These are phyloP conservation scores for Echinochloa phyllopogon DNA, from an alignment of 176 grass and related monocot species.

Conservation along the genomic window DNA sequence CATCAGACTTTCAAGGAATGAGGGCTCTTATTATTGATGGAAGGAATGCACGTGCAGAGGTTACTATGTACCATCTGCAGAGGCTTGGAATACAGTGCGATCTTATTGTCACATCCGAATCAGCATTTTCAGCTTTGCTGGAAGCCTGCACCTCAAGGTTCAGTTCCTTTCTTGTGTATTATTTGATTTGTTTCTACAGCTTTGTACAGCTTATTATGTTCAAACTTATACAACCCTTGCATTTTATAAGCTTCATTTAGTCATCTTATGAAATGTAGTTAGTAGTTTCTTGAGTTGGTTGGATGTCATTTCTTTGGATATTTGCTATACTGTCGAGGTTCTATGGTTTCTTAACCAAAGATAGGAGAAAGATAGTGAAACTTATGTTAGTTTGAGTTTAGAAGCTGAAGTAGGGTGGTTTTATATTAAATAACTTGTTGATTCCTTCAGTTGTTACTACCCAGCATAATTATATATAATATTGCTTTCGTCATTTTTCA, in stretches of 20 bases:
- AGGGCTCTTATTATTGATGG: conserved; percentile 73
- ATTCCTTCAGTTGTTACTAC: neutral
- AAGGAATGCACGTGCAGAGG: conserved; percentile 57
- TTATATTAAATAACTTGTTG: neutral
- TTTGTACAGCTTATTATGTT: neutral
- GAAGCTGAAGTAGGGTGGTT: neutral
- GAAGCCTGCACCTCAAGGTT: conserved; percentile 72
- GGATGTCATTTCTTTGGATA: neutral
- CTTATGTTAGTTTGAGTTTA: neutral
- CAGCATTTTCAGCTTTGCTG: conserved; percentile 55
- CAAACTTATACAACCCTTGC: neutral
- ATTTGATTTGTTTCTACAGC: neutral
- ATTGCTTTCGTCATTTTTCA: neutral
- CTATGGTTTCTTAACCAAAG: neutral
- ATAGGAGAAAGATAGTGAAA: neutral
- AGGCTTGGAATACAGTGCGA: conserved; percentile 63
- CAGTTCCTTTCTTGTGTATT: conserved; percentile 7
- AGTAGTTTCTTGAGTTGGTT: neutral
- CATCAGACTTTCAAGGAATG: conserved; percentile 71
- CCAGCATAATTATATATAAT: neutral
- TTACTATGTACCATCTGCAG: conserved; percentile 68
- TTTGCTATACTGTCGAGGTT: neutral
- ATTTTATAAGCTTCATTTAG: conserved; percentile 15
- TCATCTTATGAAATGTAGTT: neutral
- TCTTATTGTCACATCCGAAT: conserved; percentile 52